Evolutionary conservation across 23 red algal genomes (phyloP).

Genomic region (Chondrus crispus): DNA sequence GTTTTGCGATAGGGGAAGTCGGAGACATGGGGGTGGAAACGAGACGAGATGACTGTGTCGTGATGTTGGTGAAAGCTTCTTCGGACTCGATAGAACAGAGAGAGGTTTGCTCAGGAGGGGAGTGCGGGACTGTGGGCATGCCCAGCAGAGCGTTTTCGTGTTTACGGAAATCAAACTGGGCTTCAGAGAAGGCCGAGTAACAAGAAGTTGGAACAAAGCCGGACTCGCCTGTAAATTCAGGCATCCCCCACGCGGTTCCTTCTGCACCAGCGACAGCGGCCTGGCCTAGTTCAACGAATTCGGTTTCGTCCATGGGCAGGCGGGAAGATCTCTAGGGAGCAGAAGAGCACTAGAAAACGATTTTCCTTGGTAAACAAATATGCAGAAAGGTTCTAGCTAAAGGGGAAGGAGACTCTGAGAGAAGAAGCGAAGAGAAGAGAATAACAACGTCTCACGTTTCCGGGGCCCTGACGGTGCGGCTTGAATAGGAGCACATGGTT

Average conservation of each 20-base stretch:
- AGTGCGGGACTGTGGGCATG: neutral
- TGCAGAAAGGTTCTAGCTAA: too few species aligned
- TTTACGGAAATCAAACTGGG: neutral
- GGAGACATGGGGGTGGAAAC: neutral
- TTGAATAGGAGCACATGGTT: too few species aligned
- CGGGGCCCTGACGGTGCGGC: too few species aligned
- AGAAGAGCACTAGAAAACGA: too few species aligned
- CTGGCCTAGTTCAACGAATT: constrained; percentile 36
- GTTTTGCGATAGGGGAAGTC: neutral
- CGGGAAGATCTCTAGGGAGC: too few species aligned
- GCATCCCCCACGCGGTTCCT: constrained; percentile 30
- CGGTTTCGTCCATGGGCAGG: too few species aligned
- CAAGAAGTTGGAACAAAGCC: neutral
- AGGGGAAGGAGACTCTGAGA: too few species aligned
- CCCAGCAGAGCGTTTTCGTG: neutral
- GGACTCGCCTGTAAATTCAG: constrained; percentile 20
- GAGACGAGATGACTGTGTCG: neutral
- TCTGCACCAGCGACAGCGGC: constrained; percentile 57
- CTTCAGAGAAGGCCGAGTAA: neutral
- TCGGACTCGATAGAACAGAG: constrained; percentile 9
- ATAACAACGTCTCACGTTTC: too few species aligned
- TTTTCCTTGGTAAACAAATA: too few species aligned
- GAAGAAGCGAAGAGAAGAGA: too few species aligned
- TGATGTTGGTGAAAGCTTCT: neutral
- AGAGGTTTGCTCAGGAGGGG: constrained; percentile 21